Evolutionary conservation across 2,329 filamentous ascomycete species (phyloP).

Genomic region (Tolypocladium ophioglossoides): DNA sequence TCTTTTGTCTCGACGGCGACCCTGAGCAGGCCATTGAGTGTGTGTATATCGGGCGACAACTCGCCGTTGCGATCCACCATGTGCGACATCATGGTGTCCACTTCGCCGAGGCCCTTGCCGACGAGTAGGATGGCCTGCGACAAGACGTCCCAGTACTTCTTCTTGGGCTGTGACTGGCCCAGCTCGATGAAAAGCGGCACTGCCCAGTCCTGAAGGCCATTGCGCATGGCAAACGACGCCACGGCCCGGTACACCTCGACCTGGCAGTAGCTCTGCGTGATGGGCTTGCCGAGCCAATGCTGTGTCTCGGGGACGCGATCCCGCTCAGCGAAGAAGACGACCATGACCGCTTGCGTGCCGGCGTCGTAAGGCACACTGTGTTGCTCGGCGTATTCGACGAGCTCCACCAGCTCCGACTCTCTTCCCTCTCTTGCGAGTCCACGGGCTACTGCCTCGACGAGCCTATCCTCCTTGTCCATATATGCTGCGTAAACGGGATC

Average conservation of each 20-base stretch:
- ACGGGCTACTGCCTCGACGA: constrained; percentile 21
- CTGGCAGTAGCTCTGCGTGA: constrained; percentile 18
- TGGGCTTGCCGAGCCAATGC: constrained; percentile 52
- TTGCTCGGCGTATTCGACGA: constrained; percentile 40
- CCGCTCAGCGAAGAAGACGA: constrained; percentile 49
- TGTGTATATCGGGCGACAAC: constrained; percentile 51
- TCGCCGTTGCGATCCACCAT: constrained; percentile 53
- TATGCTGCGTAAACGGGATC: constrained; percentile 9
- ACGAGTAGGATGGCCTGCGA: constrained; percentile 61
- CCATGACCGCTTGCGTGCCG: constrained; percentile 42
- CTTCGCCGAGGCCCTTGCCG: constrained; percentile 50
- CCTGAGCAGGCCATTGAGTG: constrained; percentile 67
- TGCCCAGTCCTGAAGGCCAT: constrained; percentile 51
- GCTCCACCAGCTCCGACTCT: constrained; percentile 45
- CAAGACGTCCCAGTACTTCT: constrained; percentile 58
- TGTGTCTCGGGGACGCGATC: constrained; percentile 52
- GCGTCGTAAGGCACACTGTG: constrained; percentile 33
- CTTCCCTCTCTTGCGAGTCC: constrained; percentile 53
- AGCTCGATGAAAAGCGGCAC: constrained; percentile 45
- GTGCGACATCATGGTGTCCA: constrained; percentile 49
- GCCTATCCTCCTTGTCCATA: constrained; percentile 9
- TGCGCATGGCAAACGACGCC: constrained; percentile 45
- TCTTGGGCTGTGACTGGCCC: constrained; percentile 33
- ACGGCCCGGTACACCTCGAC: constrained; percentile 16
- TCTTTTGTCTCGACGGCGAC: constrained; percentile 62